These are phyloP conservation scores for Schizosaccharomyces cryophilus DNA, from an alignment of 805 yeast genomes.

Conservation along the genomic window DNA sequence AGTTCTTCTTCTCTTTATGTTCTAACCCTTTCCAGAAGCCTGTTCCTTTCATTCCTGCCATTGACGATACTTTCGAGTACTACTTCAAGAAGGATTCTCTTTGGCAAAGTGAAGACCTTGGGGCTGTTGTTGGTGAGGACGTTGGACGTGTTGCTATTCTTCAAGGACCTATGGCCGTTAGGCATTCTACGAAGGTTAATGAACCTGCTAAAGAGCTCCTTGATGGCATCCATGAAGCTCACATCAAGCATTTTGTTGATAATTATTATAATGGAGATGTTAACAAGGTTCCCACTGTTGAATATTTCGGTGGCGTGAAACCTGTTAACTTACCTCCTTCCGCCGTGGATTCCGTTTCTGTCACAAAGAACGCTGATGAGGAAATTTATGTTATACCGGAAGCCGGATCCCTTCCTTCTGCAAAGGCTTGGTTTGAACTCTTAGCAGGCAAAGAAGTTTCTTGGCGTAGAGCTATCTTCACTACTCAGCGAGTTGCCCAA, in stretches of 20 bases:
- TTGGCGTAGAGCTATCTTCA: conserved; percentile 83
- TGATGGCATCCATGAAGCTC: conserved; percentile 77
- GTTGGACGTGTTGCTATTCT: conserved; percentile 97
- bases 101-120: conserved; percentile 96
- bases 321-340: conserved; percentile 6
- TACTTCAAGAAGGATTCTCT: conserved; percentile 96
- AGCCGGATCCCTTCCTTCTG: conserved; percentile 15
- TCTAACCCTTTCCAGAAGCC: conserved; percentile 79
- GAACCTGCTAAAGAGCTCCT: conserved; percentile 82
- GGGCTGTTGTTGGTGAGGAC: conserved; percentile 84
- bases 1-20: conserved; percentile 66
- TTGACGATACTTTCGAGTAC: conserved; percentile 81
- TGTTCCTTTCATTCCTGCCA: conserved; percentile 87
- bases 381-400: conserved; percentile 20
- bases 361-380: conserved; percentile 8
- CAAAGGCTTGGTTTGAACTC: conserved; percentile 44
- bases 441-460: conserved; percentile 55
- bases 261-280: conserved; percentile 51
- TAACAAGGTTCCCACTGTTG: conserved; percentile 60
- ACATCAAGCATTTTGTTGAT: conserved; percentile 33
- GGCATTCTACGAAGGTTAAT: conserved; percentile 59
- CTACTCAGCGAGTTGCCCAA: conserved; percentile 62
- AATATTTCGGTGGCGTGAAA: conserved; percentile 48
- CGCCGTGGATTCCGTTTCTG: conserved; percentile 3
- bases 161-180: conserved; percentile 97